Evolutionary conservation across 352 stramenopile species (phyloP).

Genomic region (Thraustotheca clavata): DNA sequence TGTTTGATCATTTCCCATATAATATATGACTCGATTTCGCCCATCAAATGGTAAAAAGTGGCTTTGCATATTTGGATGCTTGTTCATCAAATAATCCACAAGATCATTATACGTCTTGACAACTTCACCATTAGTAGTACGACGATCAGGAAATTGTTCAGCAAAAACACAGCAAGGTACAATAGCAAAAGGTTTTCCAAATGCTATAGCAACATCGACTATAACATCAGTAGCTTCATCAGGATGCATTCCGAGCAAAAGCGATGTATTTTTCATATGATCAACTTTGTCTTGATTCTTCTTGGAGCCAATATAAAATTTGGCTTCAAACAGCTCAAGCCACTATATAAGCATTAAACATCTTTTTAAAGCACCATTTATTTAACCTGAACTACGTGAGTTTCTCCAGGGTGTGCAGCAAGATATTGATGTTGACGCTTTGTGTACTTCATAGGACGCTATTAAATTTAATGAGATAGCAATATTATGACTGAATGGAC

Average conservation of each 20-base stretch:
- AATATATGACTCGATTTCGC: slow-evolving; percentile 73
- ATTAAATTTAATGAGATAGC: neutral
- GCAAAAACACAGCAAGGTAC: slow-evolving; percentile 95
- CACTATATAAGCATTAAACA: neutral
- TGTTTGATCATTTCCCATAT: neutral
- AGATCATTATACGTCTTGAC: slow-evolving; percentile 75
- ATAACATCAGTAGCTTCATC: slow-evolving; percentile 94
- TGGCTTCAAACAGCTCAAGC: slow-evolving; percentile 45
- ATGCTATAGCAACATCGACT: slow-evolving; percentile 84
- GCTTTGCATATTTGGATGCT: slow-evolving; percentile 47
- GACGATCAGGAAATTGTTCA: slow-evolving; percentile 78
- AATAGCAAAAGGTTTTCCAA: slow-evolving; percentile 90
- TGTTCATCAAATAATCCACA: slow-evolving; percentile 70
- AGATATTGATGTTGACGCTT: slow-evolving; percentile 63
- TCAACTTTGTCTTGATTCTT: slow-evolving; percentile 37
- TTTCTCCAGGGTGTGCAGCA: slow-evolving; percentile 23
- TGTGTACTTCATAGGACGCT: slow-evolving; percentile 74
- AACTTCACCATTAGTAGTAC: slow-evolving; percentile 29
- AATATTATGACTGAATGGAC: slow-evolving; percentile 8
- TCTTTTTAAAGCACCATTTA: neutral
- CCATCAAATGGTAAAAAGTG: slow-evolving; percentile 67
- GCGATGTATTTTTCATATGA: slow-evolving; percentile 61
- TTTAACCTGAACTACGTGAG: neutral
- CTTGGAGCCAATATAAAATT: slow-evolving; percentile 51
- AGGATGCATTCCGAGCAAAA: slow-evolving; percentile 91